Evolutionary conservation across 208 protist genomes (phyloP).

Genomic region (Porcisia deanei): DNA sequence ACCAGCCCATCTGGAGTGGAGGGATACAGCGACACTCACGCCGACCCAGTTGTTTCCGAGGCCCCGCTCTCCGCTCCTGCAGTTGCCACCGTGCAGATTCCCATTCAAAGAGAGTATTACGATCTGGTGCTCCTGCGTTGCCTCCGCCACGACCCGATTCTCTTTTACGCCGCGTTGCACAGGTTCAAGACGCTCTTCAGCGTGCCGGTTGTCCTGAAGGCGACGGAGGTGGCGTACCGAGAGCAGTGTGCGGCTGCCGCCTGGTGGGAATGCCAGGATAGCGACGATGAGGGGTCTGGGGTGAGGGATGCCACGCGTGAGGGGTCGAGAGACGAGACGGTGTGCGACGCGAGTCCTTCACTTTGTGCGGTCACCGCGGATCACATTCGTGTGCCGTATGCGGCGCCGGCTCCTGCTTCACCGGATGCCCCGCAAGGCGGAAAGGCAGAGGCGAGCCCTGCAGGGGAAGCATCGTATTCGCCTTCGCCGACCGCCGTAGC

Average conservation of each 20-base stretch:
- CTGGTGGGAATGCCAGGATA: constrained; percentile 18
- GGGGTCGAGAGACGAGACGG: background rate
- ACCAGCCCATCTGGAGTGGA: background rate
- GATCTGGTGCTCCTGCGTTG: constrained; percentile 67
- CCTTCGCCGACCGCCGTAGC: background rate
- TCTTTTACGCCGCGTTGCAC: constrained; percentile 35
- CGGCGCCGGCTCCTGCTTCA: background rate
- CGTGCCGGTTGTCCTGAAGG: constrained; percentile 38
- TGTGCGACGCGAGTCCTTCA: background rate
- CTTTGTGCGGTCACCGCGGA: background rate
- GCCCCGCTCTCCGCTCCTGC: background rate
- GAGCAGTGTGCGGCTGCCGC: constrained; percentile 18
- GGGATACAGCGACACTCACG: background rate
- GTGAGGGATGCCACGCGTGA: background rate
- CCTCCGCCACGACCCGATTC: constrained; percentile 39
- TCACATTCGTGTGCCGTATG: background rate
- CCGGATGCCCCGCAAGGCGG: background rate
- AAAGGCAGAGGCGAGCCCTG: background rate
- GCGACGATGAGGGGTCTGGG: constrained; percentile 8
- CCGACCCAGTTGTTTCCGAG: background rate
- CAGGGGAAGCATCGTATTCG: background rate
- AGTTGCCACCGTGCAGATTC: constrained; percentile 15
- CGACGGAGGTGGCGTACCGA: constrained; percentile 43
- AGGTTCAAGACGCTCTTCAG: constrained; percentile 33
- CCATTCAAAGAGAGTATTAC: constrained; percentile 67